Evolutionary conservation across 306 rosid species (phyloP).

Genomic region (Canavalia gladiata): DNA sequence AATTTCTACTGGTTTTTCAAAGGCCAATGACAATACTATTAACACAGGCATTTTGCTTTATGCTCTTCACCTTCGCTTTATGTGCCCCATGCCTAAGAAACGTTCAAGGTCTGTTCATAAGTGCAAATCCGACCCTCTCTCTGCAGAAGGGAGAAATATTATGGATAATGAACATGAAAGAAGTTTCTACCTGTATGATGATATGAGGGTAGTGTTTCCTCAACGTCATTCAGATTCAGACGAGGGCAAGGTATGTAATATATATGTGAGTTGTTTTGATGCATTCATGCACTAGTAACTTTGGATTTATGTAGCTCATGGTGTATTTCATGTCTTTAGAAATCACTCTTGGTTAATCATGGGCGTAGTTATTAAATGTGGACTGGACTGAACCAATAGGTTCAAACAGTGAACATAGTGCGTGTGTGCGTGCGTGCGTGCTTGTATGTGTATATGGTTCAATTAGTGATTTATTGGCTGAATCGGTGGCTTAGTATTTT

Average conservation of each 20-base stretch:
- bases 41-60: slow-evolving; percentile 66
- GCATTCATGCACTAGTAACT: slow-evolving; percentile 33
- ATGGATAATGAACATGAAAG: slow-evolving; percentile 57
- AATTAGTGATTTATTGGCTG: too few species aligned
- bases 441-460: too few species aligned
- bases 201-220: slow-evolving; percentile 87
- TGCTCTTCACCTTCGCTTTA: slow-evolving; percentile 79
- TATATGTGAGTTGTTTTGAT: slow-evolving; percentile 9
- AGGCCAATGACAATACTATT: slow-evolving; percentile 48
- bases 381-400: neutral
- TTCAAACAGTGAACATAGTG: neutral
- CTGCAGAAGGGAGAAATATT: slow-evolving; percentile 51
- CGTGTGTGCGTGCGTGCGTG: too few species aligned
- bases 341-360: neutral
- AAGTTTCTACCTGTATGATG: slow-evolving; percentile 83
- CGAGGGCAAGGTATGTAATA: slow-evolving; percentile 78
- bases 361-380: neutral
- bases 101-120: slow-evolving; percentile 65
- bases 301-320: neutral
- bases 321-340: slow-evolving; percentile 9
- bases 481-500: too few species aligned
- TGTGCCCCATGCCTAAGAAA: slow-evolving; percentile 68
- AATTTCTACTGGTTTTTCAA: slow-evolving; percentile 48
- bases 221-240: slow-evolving; percentile 91
- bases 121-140: slow-evolving; percentile 55